phyloP scores from a whole-genome alignment of 2,329 filamentous ascomycete species.

The Ophiostoma quercus region DNA sequence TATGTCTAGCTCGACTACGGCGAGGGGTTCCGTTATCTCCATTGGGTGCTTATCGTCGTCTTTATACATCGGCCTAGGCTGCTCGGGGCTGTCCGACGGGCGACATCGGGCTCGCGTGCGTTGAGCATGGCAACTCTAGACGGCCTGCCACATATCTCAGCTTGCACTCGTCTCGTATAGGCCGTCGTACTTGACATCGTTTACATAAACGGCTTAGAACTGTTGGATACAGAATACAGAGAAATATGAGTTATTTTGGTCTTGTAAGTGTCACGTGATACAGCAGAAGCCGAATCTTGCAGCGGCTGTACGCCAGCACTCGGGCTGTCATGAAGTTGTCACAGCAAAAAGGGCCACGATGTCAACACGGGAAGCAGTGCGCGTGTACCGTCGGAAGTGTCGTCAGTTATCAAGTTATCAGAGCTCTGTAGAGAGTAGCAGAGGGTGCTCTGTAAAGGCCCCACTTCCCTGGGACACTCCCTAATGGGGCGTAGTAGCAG shows the following conservation, averaged over 20 bases:
- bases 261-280: not conserved
- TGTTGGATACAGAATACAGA: no score
- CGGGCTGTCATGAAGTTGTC: not conserved
- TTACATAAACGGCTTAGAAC: no score
- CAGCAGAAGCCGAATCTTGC: not conserved
- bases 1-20: not conserved
- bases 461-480: not conserved
- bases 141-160: not conserved
- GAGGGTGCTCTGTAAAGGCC: not conserved
- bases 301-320: not conserved
- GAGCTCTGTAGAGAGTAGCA: no score
- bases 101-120: not conserved
- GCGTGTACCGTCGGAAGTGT: not conserved
- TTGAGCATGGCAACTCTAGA: not conserved
- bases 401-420: not conserved
- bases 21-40: constrained; percentile 3
- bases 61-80: not conserved
- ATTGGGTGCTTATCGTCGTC: not conserved
- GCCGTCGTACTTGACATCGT: not conserved
- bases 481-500: not conserved
- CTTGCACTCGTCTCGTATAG: not conserved
- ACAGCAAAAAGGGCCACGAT: not conserved
- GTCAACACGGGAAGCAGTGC: not conserved
- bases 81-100: not conserved
- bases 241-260: not conserved